Base-by-base conservation (phyloP, 495 filamentous ascomycete species). In the Penicillium atrosanguineum region DNA sequence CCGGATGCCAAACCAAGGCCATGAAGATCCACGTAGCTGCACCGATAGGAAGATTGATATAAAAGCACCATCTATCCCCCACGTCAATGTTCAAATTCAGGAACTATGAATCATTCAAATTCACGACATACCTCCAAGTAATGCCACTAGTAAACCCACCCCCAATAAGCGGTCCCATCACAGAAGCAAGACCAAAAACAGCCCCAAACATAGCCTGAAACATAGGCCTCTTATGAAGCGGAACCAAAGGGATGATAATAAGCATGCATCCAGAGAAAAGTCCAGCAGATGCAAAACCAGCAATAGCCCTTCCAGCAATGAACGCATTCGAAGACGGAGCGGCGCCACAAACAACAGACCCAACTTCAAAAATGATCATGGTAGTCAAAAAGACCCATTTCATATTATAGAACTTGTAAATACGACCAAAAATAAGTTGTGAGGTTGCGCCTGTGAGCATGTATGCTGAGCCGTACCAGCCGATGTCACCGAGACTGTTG, bases 11-110 rank as follows among this genome's bases (percentile, higher is more conserved):
- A 23, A 49, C 20, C 2, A 28, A 28, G 36, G 36, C 31, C 31
- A 34, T 34, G 31, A 34, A 34, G 9, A 14, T 12, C 31, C 31
- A 34, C 6, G 31, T 34, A 38, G 86, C 58, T 26, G 71, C 84
- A 45, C 87, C 86, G 52, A 89, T 72, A 1, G 83, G 84, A 5
- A 85, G 60, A 42, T 74, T 76, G 43, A 85, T 79, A 61, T 82
- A 70, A 53, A 72, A 74, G 53, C 77, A 79, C 78, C 72, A 79
- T 44, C 75, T 48, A 25, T 34, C 6, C 23, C 3, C 37, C 15
- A 1, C 8, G 6, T 38, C 21, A n/a, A 4, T 21, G 3, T 12
- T 19, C 1, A 34, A 3, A 3, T 12, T 2, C 23, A 23, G 23
- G 2, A 23, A 2, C 11, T 2, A 34, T n/a, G n/a, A 34, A 15